Evolutionary conservation across 495 filamentous ascomycete genomes (phyloP), one percentile per base, ranked within the genome.

Genomic region (Podospora tetraspora): DNA sequence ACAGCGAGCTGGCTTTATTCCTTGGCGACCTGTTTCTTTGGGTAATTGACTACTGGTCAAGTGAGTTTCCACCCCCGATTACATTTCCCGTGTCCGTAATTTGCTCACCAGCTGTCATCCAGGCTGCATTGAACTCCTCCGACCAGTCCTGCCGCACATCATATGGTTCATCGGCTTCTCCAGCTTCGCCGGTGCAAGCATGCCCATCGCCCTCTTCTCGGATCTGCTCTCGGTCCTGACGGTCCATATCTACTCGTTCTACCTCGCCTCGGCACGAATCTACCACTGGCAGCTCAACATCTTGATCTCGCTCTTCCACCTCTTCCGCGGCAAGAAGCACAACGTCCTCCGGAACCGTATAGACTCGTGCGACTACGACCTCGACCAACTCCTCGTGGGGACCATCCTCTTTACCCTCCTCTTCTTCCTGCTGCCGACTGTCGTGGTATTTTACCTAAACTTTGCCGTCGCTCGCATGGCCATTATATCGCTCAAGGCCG

Each of bases 241-340:
- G 22, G 81, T 98, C 25, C 95, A 99, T 77, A 97, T 99, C 61
- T 96, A 97, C 82, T 94, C 90, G 56, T 99, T 98, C 79, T 99
- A 99, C 78, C 91, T 97, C 57, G 94, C 95, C 57, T 96, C 92
- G 5, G 95, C 95, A 5, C 89, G 94, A 10, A 98, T 99, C 66
- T 99, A 94, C 79, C 92, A 97, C 79, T 98, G 95, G 94, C 96
- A 99, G 74, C 87, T 98, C 37, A 96, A 89, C 27, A 97, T 98
- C 66, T 90, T 99, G 62, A 89, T 94, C 61, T 97, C 94, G 23
- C 89, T 98, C 30, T 99, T 99, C 80, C 95, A 99, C 79, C 87
- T 99, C 2, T 99, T 99, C 74, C 91, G 93, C 24, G 95, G 95
- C 61, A 98, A 98, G 76, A 99, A 99, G 75, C 89, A 95, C 68